A percentile compares a stretch with the other conserved stretches of the same genome.
Evolutionary conservation across 2,329 filamentous ascomycete species (phyloP).

Genomic region (Botrytis paeoniae): DNA sequence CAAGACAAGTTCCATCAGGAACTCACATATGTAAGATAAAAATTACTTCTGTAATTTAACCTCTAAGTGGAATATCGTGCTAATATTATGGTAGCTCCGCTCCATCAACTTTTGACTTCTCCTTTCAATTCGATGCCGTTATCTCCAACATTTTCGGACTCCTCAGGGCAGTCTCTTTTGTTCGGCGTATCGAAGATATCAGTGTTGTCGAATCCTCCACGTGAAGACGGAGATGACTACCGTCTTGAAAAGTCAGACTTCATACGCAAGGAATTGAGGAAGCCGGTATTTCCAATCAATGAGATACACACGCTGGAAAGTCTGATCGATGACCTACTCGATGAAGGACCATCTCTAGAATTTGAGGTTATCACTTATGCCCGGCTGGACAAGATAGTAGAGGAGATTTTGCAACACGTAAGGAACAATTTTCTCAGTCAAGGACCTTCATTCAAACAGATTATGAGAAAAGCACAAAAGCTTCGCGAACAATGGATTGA

Average conservation of each 20-base stretch:
- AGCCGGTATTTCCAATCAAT: not conserved
- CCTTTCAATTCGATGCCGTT: not conserved
- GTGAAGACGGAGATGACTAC: slow-evolving; percentile 1
- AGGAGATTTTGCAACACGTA: slow-evolving; percentile 22
- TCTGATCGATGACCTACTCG: slow-evolving; percentile 14
- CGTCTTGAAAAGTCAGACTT: slow-evolving; percentile 14
- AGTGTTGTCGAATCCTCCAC: not conserved
- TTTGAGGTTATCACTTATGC: slow-evolving; percentile 17
- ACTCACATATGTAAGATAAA: not conserved
- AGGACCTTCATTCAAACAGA: slow-evolving; percentile 5
- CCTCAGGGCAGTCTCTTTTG: not conserved
- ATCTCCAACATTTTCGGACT: not conserved
- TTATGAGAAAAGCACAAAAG: slow-evolving; percentile 19
- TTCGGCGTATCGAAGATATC: slow-evolving; percentile 3
- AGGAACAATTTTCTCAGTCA: slow-evolving; percentile 2
- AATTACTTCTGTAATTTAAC: not conserved
- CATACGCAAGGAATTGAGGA: slow-evolving; percentile 10
- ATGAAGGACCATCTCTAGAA: slow-evolving; percentile 1
- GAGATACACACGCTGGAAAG: slow-evolving; percentile 6
- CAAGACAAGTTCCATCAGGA: not conserved
- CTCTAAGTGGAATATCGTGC: not conserved
- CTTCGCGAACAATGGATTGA: slow-evolving; percentile 28
- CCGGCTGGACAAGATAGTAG: slow-evolving; percentile 25
- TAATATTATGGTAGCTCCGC: slow-evolving; percentile 1
- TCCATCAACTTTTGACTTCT: not conserved